Evolutionary conservation across 495 filamentous ascomycete species (phyloP), one percentile per base, ranked within the genome.

Genomic region (Opeltia flavorubescens): DNA sequence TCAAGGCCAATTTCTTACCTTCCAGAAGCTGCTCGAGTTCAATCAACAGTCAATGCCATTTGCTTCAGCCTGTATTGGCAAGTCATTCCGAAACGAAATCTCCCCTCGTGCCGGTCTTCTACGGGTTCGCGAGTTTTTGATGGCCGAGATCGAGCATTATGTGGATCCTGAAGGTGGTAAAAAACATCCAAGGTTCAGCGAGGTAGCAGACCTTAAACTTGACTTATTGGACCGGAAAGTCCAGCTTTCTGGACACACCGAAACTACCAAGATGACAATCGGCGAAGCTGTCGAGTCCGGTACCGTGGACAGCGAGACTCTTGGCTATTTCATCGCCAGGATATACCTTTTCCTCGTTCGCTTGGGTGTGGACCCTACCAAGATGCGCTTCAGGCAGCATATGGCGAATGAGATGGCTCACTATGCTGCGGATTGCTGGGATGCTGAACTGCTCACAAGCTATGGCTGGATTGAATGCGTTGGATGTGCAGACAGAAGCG

Each of bases 401-500:
- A 87, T 89, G 81, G 71, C 73, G 44, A 81, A 81, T 62, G 80
- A 77, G 69, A 88, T 80, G 84, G 84, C 84, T 21, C 84, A 89
- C 63, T 89, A 89, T 60, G 84, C 84, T 41, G 69, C 75, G 41
- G 84, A 88, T 63, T 89, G 84, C 69, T 87, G 83, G 82, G 84
- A 89, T 63, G 83, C 83, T 18, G 84, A 89, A 60, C 69, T 89
- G 44, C 66, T 76, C 42, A 87, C 81, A 28, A 84, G 78, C 55
- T 78, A 82, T 58, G 84, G 84, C 61, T 89, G 84, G 84, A 81
- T 88, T 43, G 84, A 89, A 67, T 88, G 84, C 58, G 83, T 88
- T 44, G 84, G 84, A 50, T 88, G 84, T 60, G 84, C 84, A 42
- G 84, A 89, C 61, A 71, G 84, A 46, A 86, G 81, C 55, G 84